Evolutionary conservation across 2,329 filamentous ascomycete species (phyloP), one percentile per base, ranked within the genome.

Genomic region (Elsinoe fawcettii): DNA sequence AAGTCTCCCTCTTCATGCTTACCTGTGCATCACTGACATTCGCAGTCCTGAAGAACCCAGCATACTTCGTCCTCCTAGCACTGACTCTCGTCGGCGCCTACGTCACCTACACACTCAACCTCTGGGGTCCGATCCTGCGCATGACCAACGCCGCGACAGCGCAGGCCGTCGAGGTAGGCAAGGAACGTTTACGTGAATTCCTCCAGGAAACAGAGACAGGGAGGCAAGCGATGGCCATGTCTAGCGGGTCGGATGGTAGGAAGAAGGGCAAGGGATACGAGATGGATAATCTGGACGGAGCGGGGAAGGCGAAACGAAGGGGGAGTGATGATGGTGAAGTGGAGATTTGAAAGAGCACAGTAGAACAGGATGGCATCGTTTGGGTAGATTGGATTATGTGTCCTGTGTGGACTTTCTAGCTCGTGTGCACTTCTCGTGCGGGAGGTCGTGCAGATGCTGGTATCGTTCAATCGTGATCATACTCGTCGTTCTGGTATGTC

Each of bases 41-140:
- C 22, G 3, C 66, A 96, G 93, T 99, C 34, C 80, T 97, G 41
- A 89, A 90, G 63, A 97, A 97, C 72, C 93, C 93, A 0, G 76
- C 95, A 61, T 90, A 96, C 70, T 96, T 96, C 75, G 76, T 99
- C 67, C 83, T 97, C 66, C 78, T 97, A 59, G 83, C 96, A 66
- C 73, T 97, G 54, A 73, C 87, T 41, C 85, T 79, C 9, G 81
- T 87, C 55, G 90, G 82, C 57, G 88, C 87, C 2, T 99, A 97
- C 66, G 78, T 96, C 25, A 93, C 91, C 3, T 96, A 93, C 73
- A 91, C 85, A 32, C 85, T 99, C 63, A 97, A 97, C 70, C 83
- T 99, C 14, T 91, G 95, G 75, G 93, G 93, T 0, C 93, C 93
- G 0, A 97, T 99, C 78, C 78, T 95, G 64, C 90, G 95, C 68